A percentile compares a stretch with the other conserved stretches of the same genome.
phyloP scores from a whole-genome alignment of 2,329 filamentous ascomycete genomes.

The Arthrobotrys pseudoclavata region DNA sequence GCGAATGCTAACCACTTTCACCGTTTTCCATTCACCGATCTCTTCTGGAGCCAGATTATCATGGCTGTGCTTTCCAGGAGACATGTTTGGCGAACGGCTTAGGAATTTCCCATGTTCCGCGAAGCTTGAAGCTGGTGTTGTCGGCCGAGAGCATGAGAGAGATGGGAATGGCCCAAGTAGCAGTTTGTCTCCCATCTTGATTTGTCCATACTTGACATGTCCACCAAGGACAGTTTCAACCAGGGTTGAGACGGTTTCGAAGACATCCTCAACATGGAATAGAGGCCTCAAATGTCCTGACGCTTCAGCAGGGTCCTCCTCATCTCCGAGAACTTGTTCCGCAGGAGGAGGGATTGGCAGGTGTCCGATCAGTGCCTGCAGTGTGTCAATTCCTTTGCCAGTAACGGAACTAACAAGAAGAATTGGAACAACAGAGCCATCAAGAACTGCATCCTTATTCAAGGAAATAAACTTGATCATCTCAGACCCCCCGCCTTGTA shows the following conservation, averaged over 20 bases:
- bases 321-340: conserved; percentile 67
- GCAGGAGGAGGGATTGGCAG: conserved; percentile 77
- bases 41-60: conserved; percentile 70
- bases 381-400: conserved; percentile 81
- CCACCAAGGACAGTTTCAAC: conserved; percentile 83
- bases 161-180: conserved; percentile 81
- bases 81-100: conserved; percentile 54
- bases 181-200: conserved; percentile 83
- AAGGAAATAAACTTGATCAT: conserved; percentile 62
- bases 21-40: conserved; percentile 82
- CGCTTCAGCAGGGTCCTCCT: conserved; percentile 44
- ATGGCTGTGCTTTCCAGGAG: conserved; percentile 66
- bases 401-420: conserved; percentile 88
- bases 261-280: conserved; percentile 93
- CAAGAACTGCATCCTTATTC: conserved; percentile 61
- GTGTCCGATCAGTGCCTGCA: conserved; percentile 84
- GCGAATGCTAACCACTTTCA: conserved; percentile 85
- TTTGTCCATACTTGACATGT: conserved; percentile 80
- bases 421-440: conserved; percentile 77
- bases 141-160: conserved; percentile 59
- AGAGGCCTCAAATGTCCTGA: conserved; percentile 73
- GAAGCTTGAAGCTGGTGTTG: conserved; percentile 65
- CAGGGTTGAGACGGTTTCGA: conserved; percentile 65
- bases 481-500: conserved; percentile 65
- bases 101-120: conserved; percentile 70